Percentiles rank a stretch among this genome's conserved stretches.
Evolutionary conservation across 2,329 filamentous ascomycete species (phyloP).

Genomic region (Chaetoscypha palmicola): DNA sequence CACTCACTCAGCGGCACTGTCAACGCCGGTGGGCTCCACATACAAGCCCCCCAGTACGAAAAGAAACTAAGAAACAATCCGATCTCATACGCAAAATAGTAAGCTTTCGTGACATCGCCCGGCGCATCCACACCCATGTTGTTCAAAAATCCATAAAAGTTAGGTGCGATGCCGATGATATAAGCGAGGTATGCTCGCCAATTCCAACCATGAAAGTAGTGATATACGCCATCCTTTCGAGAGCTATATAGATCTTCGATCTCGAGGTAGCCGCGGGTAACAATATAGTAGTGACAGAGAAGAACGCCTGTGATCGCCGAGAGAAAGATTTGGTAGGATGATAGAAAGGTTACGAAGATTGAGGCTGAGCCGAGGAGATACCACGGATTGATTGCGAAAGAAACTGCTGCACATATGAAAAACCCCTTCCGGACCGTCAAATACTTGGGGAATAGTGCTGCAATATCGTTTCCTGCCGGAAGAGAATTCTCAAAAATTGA

Average conservation of each 20-base stretch:
- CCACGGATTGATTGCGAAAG: slow-evolving; percentile 35
- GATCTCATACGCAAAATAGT: slow-evolving; percentile 50
- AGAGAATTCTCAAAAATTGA: slow-evolving; percentile 39
- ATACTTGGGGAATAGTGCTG: slow-evolving; percentile 35
- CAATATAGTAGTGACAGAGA: slow-evolving; percentile 37
- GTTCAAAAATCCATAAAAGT: slow-evolving; percentile 37
- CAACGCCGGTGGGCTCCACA: slow-evolving; percentile 16
- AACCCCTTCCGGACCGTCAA: slow-evolving; percentile 35
- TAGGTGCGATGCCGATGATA: slow-evolving; percentile 33
- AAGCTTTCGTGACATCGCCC: slow-evolving; percentile 37
- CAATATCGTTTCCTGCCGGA: slow-evolving; percentile 35
- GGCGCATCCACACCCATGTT: slow-evolving; percentile 35
- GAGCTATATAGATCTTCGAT: slow-evolving; percentile 33
- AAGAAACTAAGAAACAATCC: slow-evolving; percentile 39
- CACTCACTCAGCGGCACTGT: slow-evolving; percentile 23
- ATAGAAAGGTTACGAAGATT: slow-evolving; percentile 36
- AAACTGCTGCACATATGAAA: slow-evolving; percentile 33
- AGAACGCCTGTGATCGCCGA: slow-evolving; percentile 37
- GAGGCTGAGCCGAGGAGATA: slow-evolving; percentile 32
- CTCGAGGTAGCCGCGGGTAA: slow-evolving; percentile 32
- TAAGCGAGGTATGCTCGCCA: slow-evolving; percentile 31
- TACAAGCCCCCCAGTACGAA: slow-evolving; percentile 24
- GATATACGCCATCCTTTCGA: slow-evolving; percentile 27
- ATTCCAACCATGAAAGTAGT: slow-evolving; percentile 33
- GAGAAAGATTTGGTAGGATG: slow-evolving; percentile 38